Evolutionary conservation across 1,284 basidiomycete species (phyloP), one percentile per base, ranked within the genome.

Genomic region (Pseudozyma pruni): DNA sequence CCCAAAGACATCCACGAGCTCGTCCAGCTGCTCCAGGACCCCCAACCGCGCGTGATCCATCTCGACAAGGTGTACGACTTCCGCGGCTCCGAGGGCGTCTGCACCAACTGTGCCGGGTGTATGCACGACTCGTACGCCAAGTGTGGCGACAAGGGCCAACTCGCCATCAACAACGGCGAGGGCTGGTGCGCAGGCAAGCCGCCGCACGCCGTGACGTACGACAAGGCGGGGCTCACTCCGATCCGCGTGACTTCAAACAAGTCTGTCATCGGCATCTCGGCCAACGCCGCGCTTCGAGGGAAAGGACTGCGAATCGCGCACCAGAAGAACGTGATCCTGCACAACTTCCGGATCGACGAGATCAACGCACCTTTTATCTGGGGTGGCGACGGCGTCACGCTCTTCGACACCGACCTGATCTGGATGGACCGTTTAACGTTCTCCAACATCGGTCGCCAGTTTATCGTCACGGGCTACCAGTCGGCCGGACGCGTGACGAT

Each of bases 11-110:
- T 75, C 17, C 64, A 76, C 17, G 72, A 84, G 59, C 68, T 84
- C 16, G 60, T 74, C 14, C 68, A 61, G n/a, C 83, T 81, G 69
- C 75, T 84, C 14, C 61, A 72, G 23, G 79, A 83, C 51, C 67
- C 69, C 20, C 75, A 77, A 5, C 66, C 83, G 17, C 77, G 81
- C 20, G 79, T 81, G 7, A 84, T 84, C 51, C 58, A 82, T 3
- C 73, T 84, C 9, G 74, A 80, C 56, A 77, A 69, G 20, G 62
- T 75, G 8, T 84, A 70, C 53, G 82, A 84, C 66, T 84, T 81
- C 48, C 81, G 80, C 16, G 58, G 55, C n/a, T 38, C 59, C 11
- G 71, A 45, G 23, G 76, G 57, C 6, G 17, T 14, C 22, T 76
- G 40, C 81, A 81, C 40, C 61, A 72, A 53, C 77, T 83, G 23